Evolutionary conservation across 1,284 basidiomycete species (phyloP), one percentile per base, ranked within the genome.

Genomic region (Vanrija humicola): DNA sequence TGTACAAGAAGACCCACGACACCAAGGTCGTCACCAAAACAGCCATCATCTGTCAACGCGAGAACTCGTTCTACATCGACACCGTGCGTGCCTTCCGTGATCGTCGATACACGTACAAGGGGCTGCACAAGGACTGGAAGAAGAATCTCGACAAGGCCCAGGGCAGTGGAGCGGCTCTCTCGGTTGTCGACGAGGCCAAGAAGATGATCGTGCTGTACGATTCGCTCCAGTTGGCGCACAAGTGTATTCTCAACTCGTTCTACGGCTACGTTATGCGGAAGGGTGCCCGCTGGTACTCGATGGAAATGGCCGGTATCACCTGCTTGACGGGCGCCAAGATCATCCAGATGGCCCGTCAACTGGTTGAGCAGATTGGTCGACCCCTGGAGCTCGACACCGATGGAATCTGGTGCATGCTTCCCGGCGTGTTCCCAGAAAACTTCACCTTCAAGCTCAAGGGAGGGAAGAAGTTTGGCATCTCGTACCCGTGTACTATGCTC

Each of bases 241-340:
- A 99, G 81, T 98, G 93, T 77, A 99, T 98, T 74, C 84, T 99
- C 66, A 98, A 99, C 81, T 98, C 95, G 3, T 98, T 98, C 82
- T 98, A 98, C 75, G 96, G 96, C 47, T 99, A 98, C 70, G 96
- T 99, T 75, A 99, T 98, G 96, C 87, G 95, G 39, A 99, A 99
- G 74, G 96, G 96, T 55, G 96, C 96, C 16, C 83, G 96, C 21
- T 99, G 96, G 96, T 95, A 98, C 77, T 98, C 94, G 39, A 98
- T 99, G 96, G 96, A 99, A 79, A 99, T 99, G 96, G 96, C 96
- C 0, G 96, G 96, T 19, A 98, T 99, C 67, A 99, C 96, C 9
- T 99, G 96, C 79, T 80, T 98, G 47, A 98, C 96, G 0, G 96
- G 96, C n/a, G 94, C 96, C 6, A 91, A 86, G 5, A 98, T 99